Evolutionary conservation across 176 grass and related monocot genomes (phyloP), one percentile per base, ranked within the genome.

Genomic region (Phragmites australis): DNA sequence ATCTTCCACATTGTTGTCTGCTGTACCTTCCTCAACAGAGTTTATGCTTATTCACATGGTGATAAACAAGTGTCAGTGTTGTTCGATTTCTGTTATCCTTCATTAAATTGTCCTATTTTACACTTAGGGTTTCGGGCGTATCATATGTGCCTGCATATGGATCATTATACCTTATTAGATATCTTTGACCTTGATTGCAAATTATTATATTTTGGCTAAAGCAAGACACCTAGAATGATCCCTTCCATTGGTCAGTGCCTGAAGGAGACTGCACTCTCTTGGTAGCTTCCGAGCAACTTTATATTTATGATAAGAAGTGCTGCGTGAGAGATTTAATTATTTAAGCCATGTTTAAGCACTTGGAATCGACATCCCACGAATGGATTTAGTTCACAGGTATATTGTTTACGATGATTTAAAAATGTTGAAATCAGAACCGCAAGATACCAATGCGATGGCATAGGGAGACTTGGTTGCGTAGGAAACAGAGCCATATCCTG

Each of bases 81-180:
- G 74, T 90, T 53, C 62, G 80, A 18, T 72, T 72, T 72, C 21
- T 23, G 10, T 23, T 11, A 6, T 23, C 37, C 21, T 23, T 42
- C 4, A 21, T n/a, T 41, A 65, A 65, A 19, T 40, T 0, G 8
- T 39, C 17, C 6, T 43, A 23, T 43, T 67, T 43, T 18, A 21
- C 64, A 67, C 64, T 67, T 67, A 19, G 39, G 21, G 43, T 67
- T 67, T 67, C 11, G 11, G 39, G 41, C 42, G 39, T 23, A 23
- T 43, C 21, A 43, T 67, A 22, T 43, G 64, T 67, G 1, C 64
- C 21, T 25, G 39, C 64, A 16, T 19, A 23, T 7, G 21, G 64
- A 14, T 67, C 64, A 73, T 25, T 13, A 14, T 31, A 18, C 19
- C 25, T 49, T 52, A 47, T 21, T 18, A 14, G 30, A 74, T 56